Conservation (phyloP, 2,329 filamentous ascomycete species). For the Trichothecium roseum region DNA sequence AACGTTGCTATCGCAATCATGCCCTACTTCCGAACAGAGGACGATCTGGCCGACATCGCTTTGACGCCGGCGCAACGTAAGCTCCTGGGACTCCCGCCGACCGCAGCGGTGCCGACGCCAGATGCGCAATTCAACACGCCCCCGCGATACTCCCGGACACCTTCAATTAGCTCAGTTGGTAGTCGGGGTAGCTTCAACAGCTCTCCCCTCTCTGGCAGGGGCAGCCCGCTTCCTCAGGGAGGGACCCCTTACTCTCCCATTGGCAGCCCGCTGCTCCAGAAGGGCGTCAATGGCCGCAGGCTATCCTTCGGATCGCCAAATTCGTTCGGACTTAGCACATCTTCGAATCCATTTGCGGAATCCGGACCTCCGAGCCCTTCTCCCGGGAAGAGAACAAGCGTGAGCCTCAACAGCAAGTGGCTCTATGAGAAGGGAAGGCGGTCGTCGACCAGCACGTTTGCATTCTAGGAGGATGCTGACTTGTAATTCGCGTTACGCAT, state of each 20-base stretch:
- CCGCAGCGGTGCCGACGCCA: slow-evolving; percentile 51
- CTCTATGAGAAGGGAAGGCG: slow-evolving; percentile 73
- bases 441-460: slow-evolving; percentile 32
- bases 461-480: no score
- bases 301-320: slow-evolving; percentile 53
- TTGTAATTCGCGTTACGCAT: no score
- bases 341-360: slow-evolving; percentile 40
- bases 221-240: slow-evolving; percentile 32
- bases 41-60: slow-evolving; percentile 79
- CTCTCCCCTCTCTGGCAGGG: slow-evolving; percentile 48
- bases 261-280: slow-evolving; percentile 54
- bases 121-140: slow-evolving; percentile 69
- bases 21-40: slow-evolving; percentile 61
- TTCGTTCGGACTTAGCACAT: slow-evolving; percentile 38
- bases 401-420: slow-evolving; percentile 87
- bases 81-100: slow-evolving; percentile 70
- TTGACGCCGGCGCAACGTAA: slow-evolving; percentile 68
- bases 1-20: slow-evolving; percentile 64
- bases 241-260: slow-evolving; percentile 34
- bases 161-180: slow-evolving; percentile 53
- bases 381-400: slow-evolving; percentile 56
- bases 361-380: slow-evolving; percentile 61
- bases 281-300: slow-evolving; percentile 43
- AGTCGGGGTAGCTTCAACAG: slow-evolving; percentile 45
- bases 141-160: slow-evolving; percentile 72